Evolutionary conservation across 2,329 filamentous ascomycete genomes (phyloP).

Genomic region (Aspergillus aculeatus): DNA sequence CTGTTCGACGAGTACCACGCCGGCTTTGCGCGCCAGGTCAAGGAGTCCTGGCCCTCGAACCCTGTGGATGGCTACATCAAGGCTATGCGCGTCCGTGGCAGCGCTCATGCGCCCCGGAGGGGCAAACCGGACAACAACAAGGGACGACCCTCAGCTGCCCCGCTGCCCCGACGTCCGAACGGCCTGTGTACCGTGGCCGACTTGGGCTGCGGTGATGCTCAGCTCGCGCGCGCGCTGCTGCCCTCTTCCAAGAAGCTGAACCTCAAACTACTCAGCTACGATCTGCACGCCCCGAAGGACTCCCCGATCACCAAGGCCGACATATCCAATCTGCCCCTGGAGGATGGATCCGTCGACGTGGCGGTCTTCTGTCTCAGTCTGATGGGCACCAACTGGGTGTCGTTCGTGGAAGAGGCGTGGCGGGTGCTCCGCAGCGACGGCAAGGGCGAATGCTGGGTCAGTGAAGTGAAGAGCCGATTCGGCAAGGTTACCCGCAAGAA

Average conservation of each 20-base stretch:
- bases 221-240: constrained; percentile 67
- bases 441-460: constrained; percentile 84
- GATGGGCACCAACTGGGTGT: constrained; percentile 98
- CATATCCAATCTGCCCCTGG: constrained; percentile 77
- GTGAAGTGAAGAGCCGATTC: constrained; percentile 95
- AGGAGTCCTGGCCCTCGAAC: constrained; percentile 89
- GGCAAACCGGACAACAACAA: constrained; percentile 34
- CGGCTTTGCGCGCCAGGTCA: constrained; percentile 92
- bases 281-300: constrained; percentile 71
- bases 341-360: constrained; percentile 74
- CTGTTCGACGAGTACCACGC: constrained; percentile 97
- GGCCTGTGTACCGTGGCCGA: constrained; percentile 80
- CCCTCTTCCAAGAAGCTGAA: constrained; percentile 63
- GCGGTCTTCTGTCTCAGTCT: constrained; percentile 93
- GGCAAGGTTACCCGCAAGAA: constrained; percentile 55
- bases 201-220: constrained; percentile 88
- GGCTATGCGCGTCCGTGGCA: constrained; percentile 67
- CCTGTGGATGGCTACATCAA: constrained; percentile 84
- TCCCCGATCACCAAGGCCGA: constrained; percentile 82
- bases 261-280: constrained; percentile 77
- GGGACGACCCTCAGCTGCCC: constrained; percentile 28
- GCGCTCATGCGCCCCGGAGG: constrained; percentile 45
- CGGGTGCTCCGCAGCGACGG: constrained; percentile 85
- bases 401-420: constrained; percentile 94
- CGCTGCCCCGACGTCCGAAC: constrained; percentile 67